Base-by-base conservation (phyloP, 352 stramenopile genomes). In the Globisporangium nunn region DNA sequence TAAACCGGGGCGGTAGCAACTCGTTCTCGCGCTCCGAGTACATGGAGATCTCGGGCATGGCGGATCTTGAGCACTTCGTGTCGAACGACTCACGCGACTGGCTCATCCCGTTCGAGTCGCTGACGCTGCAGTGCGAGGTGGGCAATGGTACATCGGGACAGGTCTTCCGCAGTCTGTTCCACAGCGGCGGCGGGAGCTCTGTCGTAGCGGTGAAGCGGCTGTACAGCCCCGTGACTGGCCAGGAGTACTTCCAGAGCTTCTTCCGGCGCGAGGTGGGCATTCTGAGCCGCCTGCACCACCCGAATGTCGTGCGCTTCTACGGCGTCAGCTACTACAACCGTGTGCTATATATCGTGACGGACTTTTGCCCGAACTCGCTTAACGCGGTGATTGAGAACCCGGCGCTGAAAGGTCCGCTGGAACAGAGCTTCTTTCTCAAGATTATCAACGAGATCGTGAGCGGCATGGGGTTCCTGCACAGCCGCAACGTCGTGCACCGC, bases 221-320 rank as follows among this genome's bases (percentile, higher is more conserved):
- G 51, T 93, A 96, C 56, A 93, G 83, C 52, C 84, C 85, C 15
- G 73, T 96, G 52, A 92, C 84, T 12, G 81, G 85, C 10, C 81
- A 94, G 49, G 84, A 94, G 67, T 93, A 95, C 61, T 96, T 96
- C 64, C 84, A 95, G 56, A 92, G 82, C 63, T 96, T 96, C 62
- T 96, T 96, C 62, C 77, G 83, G 35, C 84, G 85, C 10, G 87
- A 96, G 70, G 87, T 93, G 6, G 87, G 82, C 53, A 91, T 95
- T 53, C 52, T 96, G 54, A 93, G 85, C 55, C 78, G 85, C 4
- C 60, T 96, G 33, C 87, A 96, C 60, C 87, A 96, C 48, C 87
- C 87, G 15, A 89, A 96, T 41, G 85, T 96, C 33, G 87, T 96
- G 29, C 82, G 83, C 6, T 96, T 96, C 56, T 96, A 95, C 57